Conservation (phyloP, 768 basidiomycete species). For the Leccinum subtestaceum region DNA sequence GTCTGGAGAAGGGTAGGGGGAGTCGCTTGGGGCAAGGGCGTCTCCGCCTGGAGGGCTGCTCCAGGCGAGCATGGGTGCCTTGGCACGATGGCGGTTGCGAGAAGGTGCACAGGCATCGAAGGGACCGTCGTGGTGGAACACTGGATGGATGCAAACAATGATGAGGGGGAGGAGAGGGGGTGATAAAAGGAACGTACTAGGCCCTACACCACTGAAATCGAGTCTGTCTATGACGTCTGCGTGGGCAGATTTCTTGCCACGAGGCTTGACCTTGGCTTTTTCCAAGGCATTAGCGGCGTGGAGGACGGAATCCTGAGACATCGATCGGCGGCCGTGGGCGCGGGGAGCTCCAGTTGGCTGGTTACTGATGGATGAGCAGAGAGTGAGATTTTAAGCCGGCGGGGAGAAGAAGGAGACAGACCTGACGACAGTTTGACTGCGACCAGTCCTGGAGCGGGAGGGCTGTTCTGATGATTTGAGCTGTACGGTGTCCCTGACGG, state of each 20-base stretch:
- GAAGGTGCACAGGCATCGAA: constrained; percentile 92
- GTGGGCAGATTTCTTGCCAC: constrained; percentile 71
- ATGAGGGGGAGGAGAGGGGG: background rate
- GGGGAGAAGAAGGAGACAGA: constrained; percentile 16
- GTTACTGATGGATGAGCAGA: constrained; percentile 15
- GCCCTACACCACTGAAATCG: constrained; percentile 81
- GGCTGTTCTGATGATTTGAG: constrained; percentile 44
- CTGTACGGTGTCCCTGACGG: constrained; percentile 67
- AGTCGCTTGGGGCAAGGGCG: constrained; percentile 37
- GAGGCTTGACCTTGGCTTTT: constrained; percentile 47
- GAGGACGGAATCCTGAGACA: constrained; percentile 48
- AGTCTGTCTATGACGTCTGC: constrained; percentile 90
- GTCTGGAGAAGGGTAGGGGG: constrained; percentile 51
- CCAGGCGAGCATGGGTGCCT: constrained; percentile 86
- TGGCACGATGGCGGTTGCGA: constrained; percentile 74
- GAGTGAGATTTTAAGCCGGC: constrained; percentile 18
- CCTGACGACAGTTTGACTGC: constrained; percentile 53
- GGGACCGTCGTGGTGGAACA: constrained; percentile 91
- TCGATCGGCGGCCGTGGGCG: constrained; percentile 42
- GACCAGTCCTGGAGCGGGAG: constrained; percentile 47
- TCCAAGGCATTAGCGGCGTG: constrained; percentile 40
- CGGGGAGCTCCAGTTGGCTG: constrained; percentile 23
- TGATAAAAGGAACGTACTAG: constrained; percentile 53
- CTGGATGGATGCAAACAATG: constrained; percentile 36
- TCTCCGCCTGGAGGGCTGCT: constrained; percentile 39